Conservation (phyloP, 257 asterid genomes). For the Capsicum rhomboideum region DNA sequence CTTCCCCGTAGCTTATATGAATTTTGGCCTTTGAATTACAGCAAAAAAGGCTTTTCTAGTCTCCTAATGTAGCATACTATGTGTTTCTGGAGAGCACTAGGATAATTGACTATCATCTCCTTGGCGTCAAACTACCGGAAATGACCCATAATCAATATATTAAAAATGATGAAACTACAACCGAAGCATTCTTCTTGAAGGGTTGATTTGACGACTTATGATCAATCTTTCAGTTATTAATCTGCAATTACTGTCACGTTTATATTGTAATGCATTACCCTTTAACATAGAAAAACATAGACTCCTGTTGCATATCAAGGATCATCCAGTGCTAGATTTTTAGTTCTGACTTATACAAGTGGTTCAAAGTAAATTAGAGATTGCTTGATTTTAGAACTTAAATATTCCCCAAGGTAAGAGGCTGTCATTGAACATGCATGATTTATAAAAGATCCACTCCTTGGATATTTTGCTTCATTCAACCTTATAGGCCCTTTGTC, state of each 20-base stretch:
- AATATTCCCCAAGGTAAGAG: background rate
- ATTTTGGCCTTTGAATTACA: background rate
- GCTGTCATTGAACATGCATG: background rate
- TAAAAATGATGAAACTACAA: background rate
- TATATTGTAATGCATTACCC: background rate
- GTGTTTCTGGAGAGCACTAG: constrained; percentile 24
- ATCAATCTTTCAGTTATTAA: background rate
- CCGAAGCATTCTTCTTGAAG: background rate
- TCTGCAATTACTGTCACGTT: background rate
- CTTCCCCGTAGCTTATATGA: background rate
- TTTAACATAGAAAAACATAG: background rate
- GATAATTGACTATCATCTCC: constrained; percentile 24
- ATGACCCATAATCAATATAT: constrained; percentile 19
- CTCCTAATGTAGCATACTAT: constrained; percentile 15
- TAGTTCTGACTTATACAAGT: background rate
- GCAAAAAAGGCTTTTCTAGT: constrained; percentile 3
- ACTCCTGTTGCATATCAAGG: background rate
- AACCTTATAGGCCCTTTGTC: background rate
- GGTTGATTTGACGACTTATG: constrained; percentile 12
- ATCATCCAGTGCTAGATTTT: background rate
- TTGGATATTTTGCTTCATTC: background rate
- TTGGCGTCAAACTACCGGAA: constrained; percentile 15
- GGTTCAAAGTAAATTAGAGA: background rate
- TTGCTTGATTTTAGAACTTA: background rate
- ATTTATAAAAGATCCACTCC: background rate